A percentile compares a stretch with the other conserved stretches of the same genome.
Conservation (phyloP, 164 flowering plant species). For the Nelumbo lutea region DNA sequence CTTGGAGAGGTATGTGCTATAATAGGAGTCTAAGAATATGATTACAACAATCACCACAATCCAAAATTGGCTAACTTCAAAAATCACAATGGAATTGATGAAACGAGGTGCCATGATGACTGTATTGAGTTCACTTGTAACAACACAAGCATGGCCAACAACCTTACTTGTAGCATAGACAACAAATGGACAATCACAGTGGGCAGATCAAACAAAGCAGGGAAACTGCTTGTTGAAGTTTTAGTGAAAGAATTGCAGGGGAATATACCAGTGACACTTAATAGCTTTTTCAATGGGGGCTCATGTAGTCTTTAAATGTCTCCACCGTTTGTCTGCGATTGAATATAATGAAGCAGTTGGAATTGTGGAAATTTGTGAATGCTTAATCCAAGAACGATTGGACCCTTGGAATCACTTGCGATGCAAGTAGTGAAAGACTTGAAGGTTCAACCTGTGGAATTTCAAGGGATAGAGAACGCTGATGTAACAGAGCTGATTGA, state of each 20-base stretch:
- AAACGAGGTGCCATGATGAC: constrained; percentile 98
- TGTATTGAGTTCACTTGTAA: constrained; percentile 68
- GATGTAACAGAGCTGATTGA: constrained; percentile 33
- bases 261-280: constrained; percentile 91
- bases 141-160: constrained; percentile 97
- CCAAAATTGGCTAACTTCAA: constrained; percentile 97
- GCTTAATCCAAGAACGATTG: constrained; percentile 81
- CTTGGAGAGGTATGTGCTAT: constrained; percentile 86
- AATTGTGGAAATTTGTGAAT: constrained; percentile 85
- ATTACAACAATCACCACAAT: constrained; percentile 96
- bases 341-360: constrained; percentile 61
- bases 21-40: constrained; percentile 96
- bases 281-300: constrained; percentile 96
- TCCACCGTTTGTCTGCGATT: constrained; percentile 64
- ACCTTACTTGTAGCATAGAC: constrained; percentile 82
- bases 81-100: constrained; percentile 78
- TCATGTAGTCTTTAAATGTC: constrained; percentile 87
- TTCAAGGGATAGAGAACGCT: constrained; percentile 85
- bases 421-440: constrained; percentile 76
- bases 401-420: constrained; percentile 93
- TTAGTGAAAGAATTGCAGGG: constrained; percentile 82
- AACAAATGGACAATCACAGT: constrained; percentile 96
- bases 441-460: constrained; percentile 24
- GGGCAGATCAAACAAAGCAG: constrained; percentile 96
- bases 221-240: constrained; percentile 85